phyloP scores from a whole-genome alignment of 352 stramenopile species.

The Pythium grandisporangium region DNA sequence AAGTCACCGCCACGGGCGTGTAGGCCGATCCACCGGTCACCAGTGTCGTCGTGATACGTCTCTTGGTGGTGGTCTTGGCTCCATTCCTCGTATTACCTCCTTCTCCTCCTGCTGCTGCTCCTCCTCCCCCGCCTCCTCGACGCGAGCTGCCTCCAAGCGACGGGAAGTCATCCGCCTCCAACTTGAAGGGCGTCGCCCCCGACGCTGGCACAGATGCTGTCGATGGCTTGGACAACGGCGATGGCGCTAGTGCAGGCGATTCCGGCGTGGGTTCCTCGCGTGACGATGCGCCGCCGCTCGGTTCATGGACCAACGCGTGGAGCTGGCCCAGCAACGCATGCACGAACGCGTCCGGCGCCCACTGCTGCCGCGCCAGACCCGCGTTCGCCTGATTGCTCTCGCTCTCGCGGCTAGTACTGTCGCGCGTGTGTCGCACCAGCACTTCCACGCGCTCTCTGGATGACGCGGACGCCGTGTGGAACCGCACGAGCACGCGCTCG shows the following conservation, averaged over 20 bases:
- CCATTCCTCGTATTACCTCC: not conserved
- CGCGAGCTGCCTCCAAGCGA: conserved; percentile 5
- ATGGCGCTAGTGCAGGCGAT: too few relatives aligned
- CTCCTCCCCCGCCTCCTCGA: too few relatives aligned
- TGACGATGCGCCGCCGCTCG: not conserved
- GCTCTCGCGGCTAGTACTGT: not conserved
- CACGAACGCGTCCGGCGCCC: conserved; percentile 4
- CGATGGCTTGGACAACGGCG: too few relatives aligned
- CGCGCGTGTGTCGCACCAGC: not conserved
- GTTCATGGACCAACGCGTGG: conserved; percentile 3
- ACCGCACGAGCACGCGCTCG: conserved; percentile 2
- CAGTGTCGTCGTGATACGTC: conserved; percentile 13
- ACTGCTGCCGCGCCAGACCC: conserved; percentile 3
- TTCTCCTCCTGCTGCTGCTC: not conserved
- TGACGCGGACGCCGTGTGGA: conserved; percentile 1
- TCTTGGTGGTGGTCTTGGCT: conserved; percentile 1
- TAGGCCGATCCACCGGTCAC: conserved; percentile 5
- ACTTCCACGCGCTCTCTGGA: not conserved
- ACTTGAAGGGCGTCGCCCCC: not conserved
- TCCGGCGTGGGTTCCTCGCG: not conserved
- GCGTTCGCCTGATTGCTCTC: not conserved
- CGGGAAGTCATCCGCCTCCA: conserved; percentile 5
- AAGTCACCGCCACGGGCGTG: conserved; percentile 1
- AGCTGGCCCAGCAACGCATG: conserved; percentile 3
- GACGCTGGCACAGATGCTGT: not conserved